phyloP scores from a whole-genome alignment of 148 eudicot species.

The Vaccinium macrocarpon region DNA sequence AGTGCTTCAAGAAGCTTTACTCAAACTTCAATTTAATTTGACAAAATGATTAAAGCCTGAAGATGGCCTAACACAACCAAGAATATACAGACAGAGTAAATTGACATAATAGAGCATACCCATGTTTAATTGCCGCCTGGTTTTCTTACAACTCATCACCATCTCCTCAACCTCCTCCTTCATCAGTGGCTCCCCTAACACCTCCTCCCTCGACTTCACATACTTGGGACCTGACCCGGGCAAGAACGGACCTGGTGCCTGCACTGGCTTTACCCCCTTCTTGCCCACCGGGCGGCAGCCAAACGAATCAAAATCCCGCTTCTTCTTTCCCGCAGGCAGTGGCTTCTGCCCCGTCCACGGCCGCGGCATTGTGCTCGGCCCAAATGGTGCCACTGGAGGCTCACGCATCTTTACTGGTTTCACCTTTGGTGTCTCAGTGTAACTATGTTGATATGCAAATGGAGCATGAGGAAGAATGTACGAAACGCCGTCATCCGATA shows the following conservation, averaged over 20 bases:
- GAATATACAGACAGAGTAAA: not conserved
- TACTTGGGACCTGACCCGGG: slow-evolving; percentile 84
- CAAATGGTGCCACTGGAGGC: slow-evolving; percentile 83
- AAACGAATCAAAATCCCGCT: slow-evolving; percentile 79
- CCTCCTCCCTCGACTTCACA: slow-evolving; percentile 71
- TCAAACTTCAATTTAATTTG: not conserved
- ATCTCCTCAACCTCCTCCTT: slow-evolving; percentile 57
- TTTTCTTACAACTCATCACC: slow-evolving; percentile 52
- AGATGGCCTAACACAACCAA: not conserved
- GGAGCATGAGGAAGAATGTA: slow-evolving; percentile 79
- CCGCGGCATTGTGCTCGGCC: slow-evolving; percentile 65
- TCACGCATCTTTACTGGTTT: slow-evolving; percentile 72
- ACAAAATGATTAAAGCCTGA: not conserved
- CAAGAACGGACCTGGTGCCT: slow-evolving; percentile 83
- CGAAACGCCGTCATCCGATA: slow-evolving; percentile 62
- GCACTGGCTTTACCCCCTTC: slow-evolving; percentile 97
- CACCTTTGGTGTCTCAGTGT: slow-evolving; percentile 84
- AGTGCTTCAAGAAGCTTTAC: not conserved
- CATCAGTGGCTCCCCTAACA: slow-evolving; percentile 81
- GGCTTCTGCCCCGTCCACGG: slow-evolving; percentile 97
- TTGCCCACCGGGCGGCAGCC: slow-evolving; percentile 63
- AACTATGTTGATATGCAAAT: slow-evolving; percentile 82
- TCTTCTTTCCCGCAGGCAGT: slow-evolving; percentile 65
- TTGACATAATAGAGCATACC: slow-evolving; percentile 45
- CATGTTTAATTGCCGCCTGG: slow-evolving; percentile 77